Base-by-base conservation (phyloP, 2,329 filamentous ascomycete species). In the Didymella arachidicola region DNA sequence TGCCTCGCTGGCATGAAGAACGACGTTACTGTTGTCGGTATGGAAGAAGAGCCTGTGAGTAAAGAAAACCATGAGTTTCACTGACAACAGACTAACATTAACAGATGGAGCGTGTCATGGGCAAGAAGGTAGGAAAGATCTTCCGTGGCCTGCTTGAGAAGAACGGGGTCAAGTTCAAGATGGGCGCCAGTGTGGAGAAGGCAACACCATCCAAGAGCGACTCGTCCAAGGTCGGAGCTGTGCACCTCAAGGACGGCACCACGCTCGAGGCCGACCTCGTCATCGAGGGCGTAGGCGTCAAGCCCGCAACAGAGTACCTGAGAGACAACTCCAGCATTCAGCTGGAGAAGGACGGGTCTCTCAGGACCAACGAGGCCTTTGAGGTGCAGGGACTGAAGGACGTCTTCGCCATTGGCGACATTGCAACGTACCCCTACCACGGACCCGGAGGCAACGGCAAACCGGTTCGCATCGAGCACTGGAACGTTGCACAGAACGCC, bases 401-500 rank as follows among this genome's bases (percentile, higher is more conserved):
- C 65, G 93, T 97, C 50, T 99, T 91, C 73, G 95, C 95, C 14
- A 87, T 99, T 61, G 94, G 94, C 51, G 95, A 99, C 75, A 98
- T 99, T 62, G 93, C 95, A 12, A 93, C 91, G 0, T 97, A 92
- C 77, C 95, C 95, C 0, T 99, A 99, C 81, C 85, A 92, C 75
- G 95, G 95, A 1, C 95, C 95, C 0, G 93, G 91, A 25, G 89
- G 92, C 26, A 84, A 89, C 16, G 92, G 91, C 62, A 83, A 83
- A 43, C 83, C 84, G 18, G 86, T 90, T 0, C 89, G 95, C 63
- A 97, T 98, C 72, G 95, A 99, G 82, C 95, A 99, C 77, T 99
- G 95, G 95, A 94, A 97, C 78, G 95, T 99, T 2, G 95, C 95
- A 4, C 95, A 98, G 73, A 97, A 98, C 72, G 84, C 91, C 1